Evolutionary conservation across 2,329 filamentous ascomycete genomes (phyloP).

Genomic region (Stagonosporopsis chrysanthemi): DNA sequence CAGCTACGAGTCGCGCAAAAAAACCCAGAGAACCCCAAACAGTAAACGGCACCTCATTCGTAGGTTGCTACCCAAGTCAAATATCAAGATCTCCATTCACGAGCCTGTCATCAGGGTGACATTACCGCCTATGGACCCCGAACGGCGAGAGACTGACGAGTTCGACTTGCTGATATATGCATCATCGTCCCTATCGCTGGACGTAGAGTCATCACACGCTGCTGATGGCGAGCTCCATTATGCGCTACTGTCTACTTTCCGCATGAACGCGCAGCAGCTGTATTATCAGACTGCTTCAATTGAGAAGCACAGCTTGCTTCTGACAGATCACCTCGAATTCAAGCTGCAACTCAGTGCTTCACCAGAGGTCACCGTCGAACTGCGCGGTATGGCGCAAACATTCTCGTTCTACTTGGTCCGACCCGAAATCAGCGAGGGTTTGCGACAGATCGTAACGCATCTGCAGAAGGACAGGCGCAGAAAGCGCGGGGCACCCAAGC

Average conservation of each 20-base stretch:
- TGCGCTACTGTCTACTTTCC: slow-evolving; percentile 79
- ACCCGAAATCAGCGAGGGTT: slow-evolving; percentile 88
- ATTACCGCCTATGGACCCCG: slow-evolving; percentile 75
- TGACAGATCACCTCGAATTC: slow-evolving; percentile 86
- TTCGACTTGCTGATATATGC: slow-evolving; percentile 96
- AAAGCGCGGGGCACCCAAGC: slow-evolving; percentile 51
- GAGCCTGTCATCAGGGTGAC: slow-evolving; percentile 93
- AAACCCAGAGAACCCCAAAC: slow-evolving; percentile 34
- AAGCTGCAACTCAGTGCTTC: slow-evolving; percentile 85
- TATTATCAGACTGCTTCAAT: slow-evolving; percentile 93
- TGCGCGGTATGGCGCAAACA: slow-evolving; percentile 81
- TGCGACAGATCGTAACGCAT: slow-evolving; percentile 89
- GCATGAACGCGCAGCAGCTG: slow-evolving; percentile 84
- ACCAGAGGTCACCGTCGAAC: slow-evolving; percentile 83
- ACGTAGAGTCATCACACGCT: slow-evolving; percentile 95
- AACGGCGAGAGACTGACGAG: slow-evolving; percentile 70
- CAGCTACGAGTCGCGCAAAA: slow-evolving; percentile 46
- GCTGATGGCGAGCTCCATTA: slow-evolving; percentile 85
- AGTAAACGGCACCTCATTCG: slow-evolving; percentile 74
- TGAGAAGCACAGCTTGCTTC: slow-evolving; percentile 82
- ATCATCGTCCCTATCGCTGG: slow-evolving; percentile 90
- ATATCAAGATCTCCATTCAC: slow-evolving; percentile 93
- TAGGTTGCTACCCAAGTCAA: slow-evolving; percentile 90
- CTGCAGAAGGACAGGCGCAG: slow-evolving; percentile 63
- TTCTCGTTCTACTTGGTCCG: slow-evolving; percentile 90